Conservation (phyloP, 495 filamentous ascomycete species). For the Hyaloscypha finlandica region DNA sequence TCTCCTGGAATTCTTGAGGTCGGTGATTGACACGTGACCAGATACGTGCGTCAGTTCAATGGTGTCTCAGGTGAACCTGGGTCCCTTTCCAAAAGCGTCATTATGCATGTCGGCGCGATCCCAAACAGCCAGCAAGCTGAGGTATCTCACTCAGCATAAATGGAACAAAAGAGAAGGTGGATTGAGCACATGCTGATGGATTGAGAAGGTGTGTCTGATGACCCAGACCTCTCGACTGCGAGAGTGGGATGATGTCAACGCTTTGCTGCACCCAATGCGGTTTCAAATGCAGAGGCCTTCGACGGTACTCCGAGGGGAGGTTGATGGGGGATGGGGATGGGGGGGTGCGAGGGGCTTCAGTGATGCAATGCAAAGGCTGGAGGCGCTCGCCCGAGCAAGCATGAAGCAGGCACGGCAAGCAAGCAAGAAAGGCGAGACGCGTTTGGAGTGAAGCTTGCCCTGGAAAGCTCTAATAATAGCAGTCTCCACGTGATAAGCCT, state of each 20-base stretch:
- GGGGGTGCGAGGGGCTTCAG: no score
- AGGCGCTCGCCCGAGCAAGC: neutral
- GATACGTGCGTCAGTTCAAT: neutral
- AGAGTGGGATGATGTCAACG: conserved; percentile 3
- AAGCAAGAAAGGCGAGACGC: neutral
- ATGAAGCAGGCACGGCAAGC: neutral
- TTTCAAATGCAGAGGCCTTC: conserved; percentile 1
- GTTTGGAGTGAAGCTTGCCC: neutral
- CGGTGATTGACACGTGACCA: neutral
- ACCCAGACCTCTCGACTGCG: conserved; percentile 1
- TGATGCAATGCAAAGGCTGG: neutral
- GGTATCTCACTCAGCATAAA: neutral
- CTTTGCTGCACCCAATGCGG: conserved; percentile 1
- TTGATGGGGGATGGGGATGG: neutral
- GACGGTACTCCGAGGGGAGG: neutral
- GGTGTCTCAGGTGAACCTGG: conserved; percentile 1
- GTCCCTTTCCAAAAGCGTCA: conserved; percentile 17
- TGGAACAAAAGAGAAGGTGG: neutral
- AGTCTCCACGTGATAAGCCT: conserved; percentile 4
- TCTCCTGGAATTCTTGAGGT: no score
- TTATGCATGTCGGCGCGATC: conserved; percentile 16
- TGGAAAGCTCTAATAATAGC: neutral
- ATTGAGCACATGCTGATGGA: neutral
- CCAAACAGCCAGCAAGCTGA: conserved; percentile 7
- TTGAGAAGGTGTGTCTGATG: conserved; percentile 21